Evolutionary conservation across 108 stramenopile species (phyloP).

Genomic region (Skeletonema grethae): DNA sequence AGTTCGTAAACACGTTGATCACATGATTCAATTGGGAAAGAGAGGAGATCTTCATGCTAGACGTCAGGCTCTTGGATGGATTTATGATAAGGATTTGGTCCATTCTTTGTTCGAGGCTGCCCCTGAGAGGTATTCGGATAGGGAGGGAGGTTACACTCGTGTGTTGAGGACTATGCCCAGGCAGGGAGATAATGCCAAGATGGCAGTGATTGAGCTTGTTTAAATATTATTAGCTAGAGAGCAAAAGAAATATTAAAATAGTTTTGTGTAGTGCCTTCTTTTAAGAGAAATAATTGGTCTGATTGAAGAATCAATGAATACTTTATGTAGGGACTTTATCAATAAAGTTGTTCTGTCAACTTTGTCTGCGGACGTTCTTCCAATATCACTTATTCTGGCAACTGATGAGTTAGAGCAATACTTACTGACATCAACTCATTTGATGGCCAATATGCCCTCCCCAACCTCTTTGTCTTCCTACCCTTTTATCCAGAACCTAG

Average conservation of each 20-base stretch:
- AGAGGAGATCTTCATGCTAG: conserved; percentile 93
- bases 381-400: not conserved
- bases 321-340: conserved; percentile 1
- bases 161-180: conserved; percentile 93
- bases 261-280: not conserved
- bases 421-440: not conserved
- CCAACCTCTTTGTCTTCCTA: not conserved
- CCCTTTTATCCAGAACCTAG: not conserved
- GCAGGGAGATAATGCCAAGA: conserved; percentile 96
- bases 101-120: conserved; percentile 95
- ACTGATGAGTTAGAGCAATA: not conserved
- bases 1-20: conserved; percentile 94
- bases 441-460: not conserved
- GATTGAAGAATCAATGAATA: conserved; percentile 5
- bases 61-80: conserved; percentile 92
- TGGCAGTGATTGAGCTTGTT: conserved; percentile 96
- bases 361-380: not conserved
- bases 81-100: conserved; percentile 97
- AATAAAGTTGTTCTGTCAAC: not conserved
- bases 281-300: too few species aligned
- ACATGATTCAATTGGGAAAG: conserved; percentile 95
- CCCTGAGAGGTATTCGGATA: conserved; percentile 88
- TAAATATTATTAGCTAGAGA: conserved; percentile 48
- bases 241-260: conserved; percentile 11
- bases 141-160: conserved; percentile 92